Evolutionary conservation across 1,284 basidiomycete species (phyloP).

Genomic region (Cutaneotrichosporon curvatum): DNA sequence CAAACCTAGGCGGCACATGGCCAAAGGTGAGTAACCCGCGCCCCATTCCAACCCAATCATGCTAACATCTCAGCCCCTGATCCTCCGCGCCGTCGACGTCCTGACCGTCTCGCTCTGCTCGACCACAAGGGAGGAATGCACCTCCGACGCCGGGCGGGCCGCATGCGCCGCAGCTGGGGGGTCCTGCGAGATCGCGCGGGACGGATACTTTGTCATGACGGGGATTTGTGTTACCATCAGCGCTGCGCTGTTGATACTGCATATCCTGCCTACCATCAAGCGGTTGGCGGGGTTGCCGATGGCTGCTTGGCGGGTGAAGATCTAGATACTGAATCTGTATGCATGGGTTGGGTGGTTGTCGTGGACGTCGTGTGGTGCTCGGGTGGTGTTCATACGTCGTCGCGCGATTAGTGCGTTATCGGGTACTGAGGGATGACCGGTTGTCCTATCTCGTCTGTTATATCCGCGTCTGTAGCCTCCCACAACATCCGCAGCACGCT

Average conservation of each 20-base stretch:
- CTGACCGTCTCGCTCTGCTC: slow-evolving; percentile 75
- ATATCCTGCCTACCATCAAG: slow-evolving; percentile 75
- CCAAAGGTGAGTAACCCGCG: slow-evolving; percentile 50
- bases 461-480: no score
- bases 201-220: slow-evolving; percentile 88
- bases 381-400: no score
- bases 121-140: slow-evolving; percentile 65
- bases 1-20: slow-evolving; percentile 97
- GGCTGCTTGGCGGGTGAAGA: slow-evolving; percentile 44
- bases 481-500: no score
- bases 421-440: no score
- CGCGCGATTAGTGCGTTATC: no score
- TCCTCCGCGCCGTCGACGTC: slow-evolving; percentile 64
- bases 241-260: slow-evolving; percentile 61
- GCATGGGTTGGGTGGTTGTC: no score
- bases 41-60: slow-evolving; percentile 21
- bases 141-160: slow-evolving; percentile 79
- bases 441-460: no score
- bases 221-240: slow-evolving; percentile 71
- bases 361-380: no score
- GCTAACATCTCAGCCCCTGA: slow-evolving; percentile 52
- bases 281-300: slow-evolving; percentile 52
- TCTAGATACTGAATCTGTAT: slow-evolving; percentile 5
- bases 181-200: slow-evolving; percentile 69
- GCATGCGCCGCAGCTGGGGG: slow-evolving; percentile 70